A percentile compares a stretch with the other conserved stretches of the same genome.
These are phyloP conservation scores for Cyberlindnera meyerae DNA, from an alignment of 805 yeast species.

Conservation along the genomic window DNA sequence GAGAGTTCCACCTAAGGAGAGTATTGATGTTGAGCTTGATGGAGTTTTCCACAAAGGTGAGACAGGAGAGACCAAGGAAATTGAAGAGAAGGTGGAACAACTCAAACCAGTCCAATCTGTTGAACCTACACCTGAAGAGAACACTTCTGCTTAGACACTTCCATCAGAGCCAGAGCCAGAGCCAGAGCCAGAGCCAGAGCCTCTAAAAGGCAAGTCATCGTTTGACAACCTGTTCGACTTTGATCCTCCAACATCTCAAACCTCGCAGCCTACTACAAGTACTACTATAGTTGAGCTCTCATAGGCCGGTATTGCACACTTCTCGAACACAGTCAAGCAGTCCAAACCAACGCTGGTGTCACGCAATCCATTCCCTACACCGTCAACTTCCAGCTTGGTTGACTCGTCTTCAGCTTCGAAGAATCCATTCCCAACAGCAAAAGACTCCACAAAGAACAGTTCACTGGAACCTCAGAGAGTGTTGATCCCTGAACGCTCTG, in stretches of 20 bases:
- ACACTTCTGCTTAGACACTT: no score
- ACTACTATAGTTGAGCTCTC: no score
- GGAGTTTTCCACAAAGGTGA: constrained; percentile 20
- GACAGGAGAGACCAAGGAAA: background rate
- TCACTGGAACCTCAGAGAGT: constrained; percentile 7
- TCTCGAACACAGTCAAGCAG: background rate
- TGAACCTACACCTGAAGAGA: no score
- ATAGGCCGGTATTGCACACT: no score
- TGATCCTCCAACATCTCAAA: constrained; percentile 2
- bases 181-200: no score
- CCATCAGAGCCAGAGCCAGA: no score
- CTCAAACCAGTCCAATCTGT: no score
- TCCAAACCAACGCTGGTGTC: constrained; percentile 1
- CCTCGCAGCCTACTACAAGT: no score
- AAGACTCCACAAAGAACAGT: constrained; percentile 1
- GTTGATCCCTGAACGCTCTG: constrained; percentile 17
- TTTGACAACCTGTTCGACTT: constrained; percentile 20
- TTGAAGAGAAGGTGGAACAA: no score
- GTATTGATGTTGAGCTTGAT: constrained; percentile 9
- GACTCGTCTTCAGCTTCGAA: constrained; percentile 2
- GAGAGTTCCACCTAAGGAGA: constrained; percentile 8
- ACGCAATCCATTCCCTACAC: constrained; percentile 21
- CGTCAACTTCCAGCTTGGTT: no score
- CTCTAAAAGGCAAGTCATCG: constrained; percentile 10
- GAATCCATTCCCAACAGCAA: constrained; percentile 18